Conservation (phyloP, 352 stramenopile genomes). For the Stephanocyclus meneghinianus region DNA sequence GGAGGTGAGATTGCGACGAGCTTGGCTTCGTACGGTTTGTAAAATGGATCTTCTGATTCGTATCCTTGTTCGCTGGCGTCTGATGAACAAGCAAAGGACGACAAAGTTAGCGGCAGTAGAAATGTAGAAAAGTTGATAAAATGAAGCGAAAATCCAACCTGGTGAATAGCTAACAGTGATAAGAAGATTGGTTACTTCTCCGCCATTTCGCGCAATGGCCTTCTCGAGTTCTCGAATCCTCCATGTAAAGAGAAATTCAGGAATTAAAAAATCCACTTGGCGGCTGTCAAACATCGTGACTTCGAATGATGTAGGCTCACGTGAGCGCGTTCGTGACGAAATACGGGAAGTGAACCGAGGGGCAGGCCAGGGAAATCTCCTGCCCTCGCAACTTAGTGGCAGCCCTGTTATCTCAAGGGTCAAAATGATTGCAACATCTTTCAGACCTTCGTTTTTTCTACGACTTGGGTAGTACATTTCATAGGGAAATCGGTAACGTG, state of each 20-base stretch:
- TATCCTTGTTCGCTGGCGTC: slow-evolving; percentile 10
- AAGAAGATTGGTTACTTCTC: slow-evolving; percentile 28
- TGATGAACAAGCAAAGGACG: not conserved
- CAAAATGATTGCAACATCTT: slow-evolving; percentile 72
- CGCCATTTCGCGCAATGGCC: slow-evolving; percentile 41
- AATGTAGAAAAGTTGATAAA: not conserved
- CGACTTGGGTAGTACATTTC: slow-evolving; percentile 55
- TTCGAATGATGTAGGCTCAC: slow-evolving; percentile 62
- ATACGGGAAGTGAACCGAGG: slow-evolving; percentile 57
- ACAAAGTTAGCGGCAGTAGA: not conserved
- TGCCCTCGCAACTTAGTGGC: slow-evolving; percentile 52
- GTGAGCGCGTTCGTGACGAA: slow-evolving; percentile 36
- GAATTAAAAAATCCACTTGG: slow-evolving; percentile 70
- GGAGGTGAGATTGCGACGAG: slow-evolving; percentile 40
- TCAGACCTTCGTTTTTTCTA: slow-evolving; percentile 30
- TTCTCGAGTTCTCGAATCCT: slow-evolving; percentile 42
- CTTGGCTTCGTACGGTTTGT: slow-evolving; percentile 38
- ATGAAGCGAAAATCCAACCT: not conserved
- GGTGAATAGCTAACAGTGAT: slow-evolving; percentile 38
- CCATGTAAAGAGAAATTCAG: slow-evolving; percentile 64
- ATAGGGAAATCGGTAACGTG: slow-evolving; percentile 78
- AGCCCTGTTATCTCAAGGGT: slow-evolving; percentile 74
- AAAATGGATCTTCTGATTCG: slow-evolving; percentile 58
- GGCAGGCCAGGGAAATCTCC: slow-evolving; percentile 66
- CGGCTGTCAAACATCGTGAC: slow-evolving; percentile 74